Evolutionary conservation across 2,329 filamentous ascomycete species (phyloP).

Genomic region (Volutella citrinella): DNA sequence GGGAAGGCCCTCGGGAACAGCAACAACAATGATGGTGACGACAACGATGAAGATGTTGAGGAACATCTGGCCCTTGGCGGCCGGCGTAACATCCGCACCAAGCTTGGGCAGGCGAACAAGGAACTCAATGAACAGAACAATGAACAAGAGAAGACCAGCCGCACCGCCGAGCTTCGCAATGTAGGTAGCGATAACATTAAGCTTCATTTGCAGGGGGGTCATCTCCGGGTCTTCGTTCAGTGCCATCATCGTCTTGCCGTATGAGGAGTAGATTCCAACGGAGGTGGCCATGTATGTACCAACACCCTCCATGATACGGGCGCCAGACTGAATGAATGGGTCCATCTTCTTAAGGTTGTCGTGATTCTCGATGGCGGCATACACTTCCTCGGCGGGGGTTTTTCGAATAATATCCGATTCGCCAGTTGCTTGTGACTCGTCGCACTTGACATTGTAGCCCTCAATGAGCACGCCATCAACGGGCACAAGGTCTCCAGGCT

Average conservation of each 20-base stretch:
- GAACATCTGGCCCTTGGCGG: conserved; percentile 75
- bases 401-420: conserved; percentile 76
- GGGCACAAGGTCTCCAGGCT: conserved; percentile 71
- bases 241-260: conserved; percentile 72
- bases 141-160: conserved; percentile 75
- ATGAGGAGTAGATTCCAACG: conserved; percentile 70
- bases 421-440: conserved; percentile 76
- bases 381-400: conserved; percentile 64
- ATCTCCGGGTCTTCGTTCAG: conserved; percentile 72
- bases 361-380: conserved; percentile 63
- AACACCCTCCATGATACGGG: conserved; percentile 73
- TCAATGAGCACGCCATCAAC: conserved; percentile 72
- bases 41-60: conserved; percentile 75
- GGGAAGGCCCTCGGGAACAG: conserved; percentile 74
- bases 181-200: conserved; percentile 72
- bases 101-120: conserved; percentile 61
- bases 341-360: conserved; percentile 70
- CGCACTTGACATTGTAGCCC: conserved; percentile 72
- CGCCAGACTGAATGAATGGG: conserved; percentile 81
- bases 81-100: conserved; percentile 49
- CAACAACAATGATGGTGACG: conserved; percentile 76
- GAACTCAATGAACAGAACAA: conserved; percentile 84
- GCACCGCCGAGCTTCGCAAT: conserved; percentile 75
- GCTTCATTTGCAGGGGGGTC: conserved; percentile 73
- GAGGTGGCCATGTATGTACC: conserved; percentile 73